Conservation (phyloP, 192 early-diverging fungal genomes). For the Coemansia sp. region DNA sequence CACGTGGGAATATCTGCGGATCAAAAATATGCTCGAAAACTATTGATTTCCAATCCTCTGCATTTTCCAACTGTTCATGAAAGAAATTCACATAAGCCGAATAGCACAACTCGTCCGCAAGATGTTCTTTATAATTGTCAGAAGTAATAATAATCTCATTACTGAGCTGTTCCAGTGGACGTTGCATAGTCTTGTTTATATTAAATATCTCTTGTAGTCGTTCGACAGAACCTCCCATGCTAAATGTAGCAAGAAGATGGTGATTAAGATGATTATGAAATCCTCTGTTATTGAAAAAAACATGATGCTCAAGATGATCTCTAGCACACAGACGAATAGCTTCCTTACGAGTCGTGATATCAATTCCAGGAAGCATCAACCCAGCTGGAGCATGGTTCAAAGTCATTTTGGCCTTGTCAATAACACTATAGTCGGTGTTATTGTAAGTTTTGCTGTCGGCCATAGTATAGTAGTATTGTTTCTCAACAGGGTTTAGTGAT, state of each 20-base stretch:
- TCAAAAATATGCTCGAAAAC: conserved; percentile 54
- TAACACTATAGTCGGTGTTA: conserved; percentile 35
- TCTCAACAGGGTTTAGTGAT: not conserved
- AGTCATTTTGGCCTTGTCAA: conserved; percentile 27
- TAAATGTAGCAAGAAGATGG: conserved; percentile 58
- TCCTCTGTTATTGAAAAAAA: conserved; percentile 57
- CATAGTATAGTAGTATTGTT: not conserved
- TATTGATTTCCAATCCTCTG: conserved; percentile 37
- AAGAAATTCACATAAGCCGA: conserved; percentile 56
- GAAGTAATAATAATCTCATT: conserved; percentile 33
- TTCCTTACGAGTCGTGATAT: conserved; percentile 30
- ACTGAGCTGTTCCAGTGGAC: conserved; percentile 19
- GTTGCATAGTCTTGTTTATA: conserved; percentile 28
- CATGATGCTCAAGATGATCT: conserved; percentile 56
- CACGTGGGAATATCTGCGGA: conserved; percentile 37
- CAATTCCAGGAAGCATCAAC: conserved; percentile 50
- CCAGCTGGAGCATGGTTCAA: conserved; percentile 22
- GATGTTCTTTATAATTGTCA: conserved; percentile 35
- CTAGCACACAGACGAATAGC: conserved; percentile 50
- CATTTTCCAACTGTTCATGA: conserved; percentile 40
- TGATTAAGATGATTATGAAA: conserved; percentile 65
- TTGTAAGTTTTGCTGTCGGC: conserved; percentile 3
- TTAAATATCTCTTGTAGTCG: conserved; percentile 58
- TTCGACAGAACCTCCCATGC: conserved; percentile 54
- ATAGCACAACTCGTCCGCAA: conserved; percentile 48